A percentile compares a stretch with the other conserved stretches of the same genome.
These are phyloP conservation scores for Phragmites australis DNA, from an alignment of 176 grass and related monocot genomes.

Conservation along the genomic window DNA sequence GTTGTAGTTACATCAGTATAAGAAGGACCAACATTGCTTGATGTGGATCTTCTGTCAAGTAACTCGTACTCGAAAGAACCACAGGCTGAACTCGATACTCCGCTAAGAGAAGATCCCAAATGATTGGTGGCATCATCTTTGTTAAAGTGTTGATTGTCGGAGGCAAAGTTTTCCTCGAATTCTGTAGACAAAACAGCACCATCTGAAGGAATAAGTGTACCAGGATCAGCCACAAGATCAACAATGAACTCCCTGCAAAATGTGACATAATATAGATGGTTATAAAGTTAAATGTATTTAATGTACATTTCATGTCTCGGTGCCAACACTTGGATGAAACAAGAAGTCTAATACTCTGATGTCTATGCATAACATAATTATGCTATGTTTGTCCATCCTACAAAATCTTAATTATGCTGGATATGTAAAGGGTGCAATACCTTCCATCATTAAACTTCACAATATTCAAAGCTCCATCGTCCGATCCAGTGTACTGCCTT, in stretches of 20 bases:
- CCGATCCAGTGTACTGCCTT: slow-evolving; percentile 89
- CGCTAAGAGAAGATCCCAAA: slow-evolving; percentile 47
- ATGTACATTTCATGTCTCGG: background rate
- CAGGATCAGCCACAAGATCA: slow-evolving; percentile 92
- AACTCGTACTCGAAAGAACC: slow-evolving; percentile 53
- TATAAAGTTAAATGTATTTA: slow-evolving; percentile 28
- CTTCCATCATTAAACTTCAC: slow-evolving; percentile 89
- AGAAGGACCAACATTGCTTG: slow-evolving; percentile 46
- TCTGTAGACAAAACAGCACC: slow-evolving; percentile 60
- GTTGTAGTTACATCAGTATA: slow-evolving; percentile 47
- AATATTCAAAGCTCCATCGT: slow-evolving; percentile 90
- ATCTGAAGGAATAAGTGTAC: slow-evolving; percentile 88
- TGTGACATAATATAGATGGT: slow-evolving; percentile 15
- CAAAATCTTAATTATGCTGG: slow-evolving; percentile 19
- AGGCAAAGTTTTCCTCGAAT: slow-evolving; percentile 50
- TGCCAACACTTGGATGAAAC: slow-evolving; percentile 20
- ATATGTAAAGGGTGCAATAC: slow-evolving; percentile 48
- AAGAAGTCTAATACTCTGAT: slow-evolving; percentile 23
- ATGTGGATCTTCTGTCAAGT: slow-evolving; percentile 45
- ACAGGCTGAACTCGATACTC: slow-evolving; percentile 49
- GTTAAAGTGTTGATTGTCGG: slow-evolving; percentile 45
- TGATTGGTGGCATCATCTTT: slow-evolving; percentile 43
- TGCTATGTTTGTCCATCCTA: slow-evolving; percentile 1
- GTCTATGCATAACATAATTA: background rate
- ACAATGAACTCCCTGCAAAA: slow-evolving; percentile 94